Evolutionary conservation across 176 grass and related monocot genomes (phyloP).

Genomic region (Oryza nivara): DNA sequence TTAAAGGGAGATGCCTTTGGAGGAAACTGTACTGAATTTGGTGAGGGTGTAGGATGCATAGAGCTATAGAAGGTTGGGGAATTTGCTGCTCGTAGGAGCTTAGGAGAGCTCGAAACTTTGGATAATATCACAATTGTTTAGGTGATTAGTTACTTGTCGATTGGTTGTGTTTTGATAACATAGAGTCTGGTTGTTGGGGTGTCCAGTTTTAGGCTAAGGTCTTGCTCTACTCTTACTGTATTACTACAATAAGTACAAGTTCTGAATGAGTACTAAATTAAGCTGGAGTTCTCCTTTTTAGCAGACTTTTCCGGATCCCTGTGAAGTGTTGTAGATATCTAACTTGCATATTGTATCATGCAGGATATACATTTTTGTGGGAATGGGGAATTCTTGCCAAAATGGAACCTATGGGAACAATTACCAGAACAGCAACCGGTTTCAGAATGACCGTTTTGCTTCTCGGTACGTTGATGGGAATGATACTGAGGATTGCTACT

Average conservation of each 20-base stretch:
- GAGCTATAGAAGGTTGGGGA: neutral
- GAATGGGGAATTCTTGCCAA: conserved; percentile 46
- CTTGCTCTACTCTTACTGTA: neutral
- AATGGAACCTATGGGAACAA: conserved; percentile 35
- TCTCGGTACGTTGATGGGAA: conserved; percentile 18
- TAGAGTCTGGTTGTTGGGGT: neutral
- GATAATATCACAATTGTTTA: neutral
- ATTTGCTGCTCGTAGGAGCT: neutral
- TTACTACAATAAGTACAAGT: neutral
- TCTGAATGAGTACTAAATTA: neutral
- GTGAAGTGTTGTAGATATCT: neutral
- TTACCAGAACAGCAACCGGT: conserved; percentile 22
- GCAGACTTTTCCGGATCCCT: neutral
- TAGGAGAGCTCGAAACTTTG: neutral
- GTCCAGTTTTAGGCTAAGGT: neutral
- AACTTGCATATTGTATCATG: neutral
- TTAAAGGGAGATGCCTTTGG: neutral
- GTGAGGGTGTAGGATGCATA: neutral
- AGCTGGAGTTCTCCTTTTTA: neutral
- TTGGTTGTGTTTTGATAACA: neutral
- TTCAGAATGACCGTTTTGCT: conserved; percentile 12
- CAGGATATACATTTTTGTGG: conserved; percentile 6
- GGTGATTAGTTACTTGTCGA: neutral
- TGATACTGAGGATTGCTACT: conserved; percentile 22
- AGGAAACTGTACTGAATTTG: neutral